Conservation (phyloP, 1,284 basidiomycete genomes). For the Apiotrichum domesticum region DNA sequence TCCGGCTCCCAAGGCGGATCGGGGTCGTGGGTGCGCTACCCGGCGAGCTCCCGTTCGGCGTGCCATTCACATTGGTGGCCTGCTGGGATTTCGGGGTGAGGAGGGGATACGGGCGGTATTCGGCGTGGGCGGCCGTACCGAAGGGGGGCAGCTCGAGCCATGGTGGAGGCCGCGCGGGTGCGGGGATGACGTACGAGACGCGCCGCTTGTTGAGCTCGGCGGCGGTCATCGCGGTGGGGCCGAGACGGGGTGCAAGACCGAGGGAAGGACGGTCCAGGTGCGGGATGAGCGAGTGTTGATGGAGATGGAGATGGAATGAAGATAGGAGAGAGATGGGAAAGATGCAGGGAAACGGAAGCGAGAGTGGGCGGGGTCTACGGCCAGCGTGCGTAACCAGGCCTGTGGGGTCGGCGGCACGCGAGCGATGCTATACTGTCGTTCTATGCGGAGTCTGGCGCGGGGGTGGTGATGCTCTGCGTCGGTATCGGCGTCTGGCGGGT, state of each 20-base stretch:
- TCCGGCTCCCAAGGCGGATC: conserved; percentile 21
- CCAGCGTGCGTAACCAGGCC: too few species aligned
- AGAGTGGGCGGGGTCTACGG: too few species aligned
- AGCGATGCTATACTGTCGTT: too few species aligned
- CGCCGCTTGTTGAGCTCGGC: conserved; percentile 47
- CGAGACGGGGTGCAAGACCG: background rate
- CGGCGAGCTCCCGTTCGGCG: background rate
- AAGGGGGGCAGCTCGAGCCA: conserved; percentile 65
- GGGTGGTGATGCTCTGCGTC: too few species aligned
- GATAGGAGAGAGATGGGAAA: too few species aligned
- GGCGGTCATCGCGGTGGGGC: conserved; percentile 2
- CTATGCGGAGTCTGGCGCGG: too few species aligned
- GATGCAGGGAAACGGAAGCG: too few species aligned
- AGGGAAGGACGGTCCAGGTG: background rate
- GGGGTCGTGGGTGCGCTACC: conserved; percentile 13
- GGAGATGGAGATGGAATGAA: too few species aligned
- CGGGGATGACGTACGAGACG: conserved; percentile 79
- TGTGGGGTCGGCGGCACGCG: too few species aligned
- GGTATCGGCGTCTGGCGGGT: too few species aligned
- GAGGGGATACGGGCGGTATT: conserved; percentile 55
- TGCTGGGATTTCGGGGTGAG: conserved; percentile 50
- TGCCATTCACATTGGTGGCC: conserved; percentile 5
- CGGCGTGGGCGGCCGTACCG: conserved; percentile 48
- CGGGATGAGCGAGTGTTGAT: too few species aligned
- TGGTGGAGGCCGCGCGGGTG: conserved; percentile 58